A percentile compares a stretch with the other conserved stretches of the same genome.
Conservation (phyloP, 2,329 filamentous ascomycete species). For the Kalmusia sp. region DNA sequence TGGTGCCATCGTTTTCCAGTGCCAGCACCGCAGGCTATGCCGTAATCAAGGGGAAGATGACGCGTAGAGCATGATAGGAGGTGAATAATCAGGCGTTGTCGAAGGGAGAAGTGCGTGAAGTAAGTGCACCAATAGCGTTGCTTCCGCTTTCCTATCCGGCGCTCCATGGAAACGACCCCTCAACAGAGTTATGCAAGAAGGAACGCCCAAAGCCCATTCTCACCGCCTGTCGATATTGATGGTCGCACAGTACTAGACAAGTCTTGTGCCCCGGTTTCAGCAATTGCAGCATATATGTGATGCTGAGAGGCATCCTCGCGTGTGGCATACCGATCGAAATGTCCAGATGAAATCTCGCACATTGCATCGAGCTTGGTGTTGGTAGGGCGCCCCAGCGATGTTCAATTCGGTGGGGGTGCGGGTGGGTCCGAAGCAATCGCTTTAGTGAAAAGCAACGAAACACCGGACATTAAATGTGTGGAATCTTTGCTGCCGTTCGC, state of each 20-base stretch:
- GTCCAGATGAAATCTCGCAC: not conserved
- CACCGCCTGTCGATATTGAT: not conserved
- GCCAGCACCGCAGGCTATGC: constrained; percentile 5
- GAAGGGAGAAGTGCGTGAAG: not conserved
- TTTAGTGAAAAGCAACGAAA: constrained; percentile 19
- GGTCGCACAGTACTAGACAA: not conserved
- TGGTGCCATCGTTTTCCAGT: constrained; percentile 11
- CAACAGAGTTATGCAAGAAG: not conserved
- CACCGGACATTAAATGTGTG: constrained; percentile 2
- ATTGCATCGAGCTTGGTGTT: not conserved
- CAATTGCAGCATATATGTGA: too few species aligned
- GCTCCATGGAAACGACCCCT: not conserved
- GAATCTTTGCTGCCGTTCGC: constrained; percentile 21
- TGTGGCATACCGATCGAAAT: too few species aligned
- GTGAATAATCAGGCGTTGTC: constrained; percentile 7
- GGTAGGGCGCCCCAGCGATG: not conserved
- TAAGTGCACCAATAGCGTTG: not conserved
- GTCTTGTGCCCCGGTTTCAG: too few species aligned
- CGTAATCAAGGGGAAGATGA: constrained; percentile 19
- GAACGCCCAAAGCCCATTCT: not conserved
- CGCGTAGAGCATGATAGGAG: constrained; percentile 18
- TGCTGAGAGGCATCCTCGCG: too few species aligned
- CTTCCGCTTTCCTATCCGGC: not conserved
- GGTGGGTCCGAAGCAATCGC: too few species aligned
- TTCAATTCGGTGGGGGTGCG: not conserved